Conservation (phyloP, 2,329 filamentous ascomycete genomes). For the Drechslerella dactyloides region DNA sequence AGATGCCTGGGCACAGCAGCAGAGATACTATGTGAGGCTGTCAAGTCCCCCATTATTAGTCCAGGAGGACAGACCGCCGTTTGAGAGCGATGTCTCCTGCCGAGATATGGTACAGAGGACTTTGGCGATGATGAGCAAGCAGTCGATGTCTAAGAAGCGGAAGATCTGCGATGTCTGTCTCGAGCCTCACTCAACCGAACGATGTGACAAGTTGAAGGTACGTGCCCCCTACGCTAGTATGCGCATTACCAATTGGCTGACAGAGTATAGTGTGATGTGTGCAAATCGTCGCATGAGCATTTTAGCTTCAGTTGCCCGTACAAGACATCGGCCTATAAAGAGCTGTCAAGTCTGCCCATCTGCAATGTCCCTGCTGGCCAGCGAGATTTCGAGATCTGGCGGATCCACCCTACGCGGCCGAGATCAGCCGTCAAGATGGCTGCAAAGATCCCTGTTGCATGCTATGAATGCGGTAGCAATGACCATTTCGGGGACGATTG, state of each 20-base stretch:
- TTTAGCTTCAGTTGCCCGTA: slow-evolving; percentile 49
- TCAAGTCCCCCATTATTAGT: slow-evolving; percentile 28
- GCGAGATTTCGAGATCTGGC: slow-evolving; percentile 46
- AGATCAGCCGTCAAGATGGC: slow-evolving; percentile 12
- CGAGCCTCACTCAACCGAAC: slow-evolving; percentile 37
- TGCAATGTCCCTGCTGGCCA: slow-evolving; percentile 44
- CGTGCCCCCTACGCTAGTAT: background rate
- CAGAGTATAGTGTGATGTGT: slow-evolving; percentile 32
- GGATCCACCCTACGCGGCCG: slow-evolving; percentile 24
- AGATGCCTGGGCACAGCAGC: slow-evolving; percentile 32
- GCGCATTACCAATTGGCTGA: slow-evolving; percentile 9
- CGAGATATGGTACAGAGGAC: slow-evolving; percentile 12
- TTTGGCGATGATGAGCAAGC: slow-evolving; percentile 12
- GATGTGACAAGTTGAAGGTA: slow-evolving; percentile 48
- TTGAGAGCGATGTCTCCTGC: slow-evolving; percentile 20
- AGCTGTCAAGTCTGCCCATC: slow-evolving; percentile 39
- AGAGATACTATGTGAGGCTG: slow-evolving; percentile 39
- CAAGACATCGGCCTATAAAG: slow-evolving; percentile 37
- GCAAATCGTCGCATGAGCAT: slow-evolving; percentile 38
- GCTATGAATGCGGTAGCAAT: slow-evolving; percentile 43
- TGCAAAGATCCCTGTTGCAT: slow-evolving; percentile 39
- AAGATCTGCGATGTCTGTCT: slow-evolving; percentile 48
- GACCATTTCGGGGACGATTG: slow-evolving; percentile 47
- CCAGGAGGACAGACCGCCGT: slow-evolving; percentile 22
- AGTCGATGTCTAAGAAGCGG: slow-evolving; percentile 36